phyloP scores from a whole-genome alignment of 441 rosid genomes.

The Breynia disticha region DNA sequence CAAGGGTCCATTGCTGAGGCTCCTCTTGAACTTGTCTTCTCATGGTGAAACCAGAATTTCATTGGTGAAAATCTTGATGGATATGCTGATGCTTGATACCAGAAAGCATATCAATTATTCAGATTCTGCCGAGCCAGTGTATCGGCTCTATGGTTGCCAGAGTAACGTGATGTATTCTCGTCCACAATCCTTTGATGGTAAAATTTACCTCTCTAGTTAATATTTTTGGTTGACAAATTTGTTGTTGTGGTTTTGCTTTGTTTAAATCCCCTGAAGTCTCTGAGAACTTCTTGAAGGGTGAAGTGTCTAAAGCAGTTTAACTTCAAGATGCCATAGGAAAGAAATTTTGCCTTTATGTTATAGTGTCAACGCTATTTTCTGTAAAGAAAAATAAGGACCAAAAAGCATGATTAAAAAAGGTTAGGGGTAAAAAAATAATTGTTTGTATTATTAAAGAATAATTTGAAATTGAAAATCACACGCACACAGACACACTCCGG shows the following conservation, averaged over 20 bases:
- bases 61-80: constrained; percentile 78
- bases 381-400: too few species aligned
- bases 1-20: constrained; percentile 93
- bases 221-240: neutral
- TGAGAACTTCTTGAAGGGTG: too few species aligned
- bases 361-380: too few species aligned
- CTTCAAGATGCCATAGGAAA: too few species aligned
- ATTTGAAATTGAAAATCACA: too few species aligned
- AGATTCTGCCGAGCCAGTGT: constrained; percentile 57
- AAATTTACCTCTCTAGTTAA: constrained; percentile 3
- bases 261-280: too few species aligned
- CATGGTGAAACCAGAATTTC: constrained; percentile 79
- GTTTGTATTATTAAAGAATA: too few species aligned
- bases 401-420: too few species aligned
- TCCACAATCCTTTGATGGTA: constrained; percentile 90
- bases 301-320: too few species aligned
- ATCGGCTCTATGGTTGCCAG: constrained; percentile 91
- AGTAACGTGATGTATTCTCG: constrained; percentile 91
- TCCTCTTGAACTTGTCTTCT: constrained; percentile 84
- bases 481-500: too few species aligned
- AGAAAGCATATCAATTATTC: constrained; percentile 38
- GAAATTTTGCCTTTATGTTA: too few species aligned
- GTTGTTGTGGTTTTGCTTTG: neutral
- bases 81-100: constrained; percentile 78
- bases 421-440: too few species aligned